Evolutionary conservation across 208 protist species (phyloP).

Genomic region (Zelonia costaricensis): DNA sequence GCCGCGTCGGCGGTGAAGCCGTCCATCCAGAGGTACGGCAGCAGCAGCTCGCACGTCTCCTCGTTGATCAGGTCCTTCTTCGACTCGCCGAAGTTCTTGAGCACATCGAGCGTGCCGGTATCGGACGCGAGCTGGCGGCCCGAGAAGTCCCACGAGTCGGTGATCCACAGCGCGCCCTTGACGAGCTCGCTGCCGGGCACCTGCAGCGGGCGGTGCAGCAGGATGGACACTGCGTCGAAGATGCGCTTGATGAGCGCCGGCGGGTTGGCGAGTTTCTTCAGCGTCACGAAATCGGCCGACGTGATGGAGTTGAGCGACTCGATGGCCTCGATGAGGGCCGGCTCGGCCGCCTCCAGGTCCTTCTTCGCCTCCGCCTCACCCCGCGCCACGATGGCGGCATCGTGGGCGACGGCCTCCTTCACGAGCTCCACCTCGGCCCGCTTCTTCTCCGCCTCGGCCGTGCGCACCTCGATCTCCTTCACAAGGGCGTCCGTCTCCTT

Average conservation of each 20-base stretch:
- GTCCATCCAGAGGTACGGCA: slow-evolving; percentile 96
- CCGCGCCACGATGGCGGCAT: slow-evolving; percentile 87
- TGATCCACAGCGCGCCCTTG: slow-evolving; percentile 89
- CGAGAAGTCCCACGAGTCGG: slow-evolving; percentile 90
- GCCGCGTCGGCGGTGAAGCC: slow-evolving; percentile 96
- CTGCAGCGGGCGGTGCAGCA: slow-evolving; percentile 81
- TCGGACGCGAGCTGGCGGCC: slow-evolving; percentile 84
- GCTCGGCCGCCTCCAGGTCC: slow-evolving; percentile 94
- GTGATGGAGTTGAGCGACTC: slow-evolving; percentile 94
- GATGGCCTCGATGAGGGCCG: slow-evolving; percentile 94
- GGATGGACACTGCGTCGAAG: slow-evolving; percentile 97
- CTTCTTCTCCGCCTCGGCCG: slow-evolving; percentile 95
- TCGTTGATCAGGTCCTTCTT: slow-evolving; percentile 98
- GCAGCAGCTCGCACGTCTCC: slow-evolving; percentile 97
- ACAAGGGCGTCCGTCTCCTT: slow-evolving; percentile 94
- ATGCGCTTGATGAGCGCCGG: slow-evolving; percentile 97
- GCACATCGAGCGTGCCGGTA: slow-evolving; percentile 67
- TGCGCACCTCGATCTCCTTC: slow-evolving; percentile 93
- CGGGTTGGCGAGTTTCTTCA: slow-evolving; percentile 96
- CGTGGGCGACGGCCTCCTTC: slow-evolving; percentile 89
- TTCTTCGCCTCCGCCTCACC: slow-evolving; percentile 96
- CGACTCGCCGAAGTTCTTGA: slow-evolving; percentile 83
- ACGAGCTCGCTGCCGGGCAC: slow-evolving; percentile 78
- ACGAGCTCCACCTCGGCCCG: slow-evolving; percentile 94
- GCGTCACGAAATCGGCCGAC: slow-evolving; percentile 91